Base-by-base conservation (phyloP, 768 basidiomycete species). In the Boletus subcaerulescens region DNA sequence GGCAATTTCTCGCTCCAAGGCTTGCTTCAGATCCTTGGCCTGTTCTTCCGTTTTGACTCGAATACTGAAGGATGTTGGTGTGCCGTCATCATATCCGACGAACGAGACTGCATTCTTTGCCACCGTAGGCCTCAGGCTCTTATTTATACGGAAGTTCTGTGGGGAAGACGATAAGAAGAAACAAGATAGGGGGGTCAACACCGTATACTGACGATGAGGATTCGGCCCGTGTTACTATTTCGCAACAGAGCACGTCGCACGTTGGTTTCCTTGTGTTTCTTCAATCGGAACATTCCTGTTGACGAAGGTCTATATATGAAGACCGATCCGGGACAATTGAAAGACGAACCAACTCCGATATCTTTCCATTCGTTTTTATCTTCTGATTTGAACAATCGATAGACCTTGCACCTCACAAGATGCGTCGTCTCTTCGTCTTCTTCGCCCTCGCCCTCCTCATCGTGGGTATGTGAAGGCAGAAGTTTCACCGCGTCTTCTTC, bases 391-490 rank as follows among this genome's bases (percentile, higher is more conserved):
- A 71, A 72, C 65, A 91, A 62, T 64, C 78, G 80, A 65, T 75
- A 89, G 24, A 84, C 83, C 67, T 87, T 91, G 45, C 81, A 71
- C 66, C 76, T 82, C 45, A 82, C 74, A 43, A 74, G 70, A 66
- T 87, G 77, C 29, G 72, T 71, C 4, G 87, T 91, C 55, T 83
- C 83, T 64, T 93, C 91, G 39, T 86, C 78, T 65, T 93, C 87
- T 71, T 93, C 91, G 29, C 91, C 91, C 62, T 85, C 85, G 12
- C 91, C 89, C 56, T 89, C 88, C 50, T 75, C 75, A 59, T 89
- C 88, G 57, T 86, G 82, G 51, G 72, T 69, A n/a, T 54, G 60
- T 11, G 56, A 61, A 18, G 67, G 60, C 3, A 68, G 26, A 4
- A 64, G 12, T 26, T 66, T 71, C 13, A 47, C 38, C 3, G 33